Conservation (phyloP, 2,329 filamentous ascomycete genomes). For the Fusarium temperatum region DNA sequence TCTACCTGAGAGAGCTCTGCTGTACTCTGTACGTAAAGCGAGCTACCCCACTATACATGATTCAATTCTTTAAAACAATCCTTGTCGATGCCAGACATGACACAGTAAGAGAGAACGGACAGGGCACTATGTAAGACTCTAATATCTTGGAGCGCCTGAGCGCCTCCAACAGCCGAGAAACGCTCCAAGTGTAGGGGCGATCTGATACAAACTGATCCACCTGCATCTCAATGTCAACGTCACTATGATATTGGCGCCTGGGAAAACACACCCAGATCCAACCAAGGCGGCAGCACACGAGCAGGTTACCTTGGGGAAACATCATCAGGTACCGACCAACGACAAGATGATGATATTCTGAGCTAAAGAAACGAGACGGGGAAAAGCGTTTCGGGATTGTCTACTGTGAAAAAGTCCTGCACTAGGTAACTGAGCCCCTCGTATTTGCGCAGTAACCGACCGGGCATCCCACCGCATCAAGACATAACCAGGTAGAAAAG, state of each 20-base stretch:
- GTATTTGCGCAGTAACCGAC: not conserved
- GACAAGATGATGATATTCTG: not conserved
- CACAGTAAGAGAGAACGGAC: conserved; percentile 5
- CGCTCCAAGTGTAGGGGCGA: not conserved
- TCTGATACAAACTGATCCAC: not conserved
- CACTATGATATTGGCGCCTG: conserved; percentile 8
- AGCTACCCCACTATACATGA: conserved; percentile 12
- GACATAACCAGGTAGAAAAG: not conserved
- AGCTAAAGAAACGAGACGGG: not conserved
- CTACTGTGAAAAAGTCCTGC: not conserved
- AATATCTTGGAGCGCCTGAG: not conserved
- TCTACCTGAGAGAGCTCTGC: conserved; percentile 7
- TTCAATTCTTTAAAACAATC: not conserved
- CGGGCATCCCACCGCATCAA: not conserved
- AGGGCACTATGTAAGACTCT: conserved; percentile 19
- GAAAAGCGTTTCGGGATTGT: conserved; percentile 4
- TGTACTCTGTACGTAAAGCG: not conserved
- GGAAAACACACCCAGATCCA: conserved; percentile 4
- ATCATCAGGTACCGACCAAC: conserved; percentile 3
- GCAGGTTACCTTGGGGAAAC: not conserved
- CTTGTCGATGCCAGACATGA: not conserved
- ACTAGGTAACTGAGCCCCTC: not conserved
- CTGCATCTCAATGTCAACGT: conserved; percentile 4
- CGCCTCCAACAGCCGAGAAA: not conserved
- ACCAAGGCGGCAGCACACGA: not conserved